Conservation (phyloP, 2,329 filamentous ascomycete genomes). For the Pestalotiopsis sp. region DNA sequence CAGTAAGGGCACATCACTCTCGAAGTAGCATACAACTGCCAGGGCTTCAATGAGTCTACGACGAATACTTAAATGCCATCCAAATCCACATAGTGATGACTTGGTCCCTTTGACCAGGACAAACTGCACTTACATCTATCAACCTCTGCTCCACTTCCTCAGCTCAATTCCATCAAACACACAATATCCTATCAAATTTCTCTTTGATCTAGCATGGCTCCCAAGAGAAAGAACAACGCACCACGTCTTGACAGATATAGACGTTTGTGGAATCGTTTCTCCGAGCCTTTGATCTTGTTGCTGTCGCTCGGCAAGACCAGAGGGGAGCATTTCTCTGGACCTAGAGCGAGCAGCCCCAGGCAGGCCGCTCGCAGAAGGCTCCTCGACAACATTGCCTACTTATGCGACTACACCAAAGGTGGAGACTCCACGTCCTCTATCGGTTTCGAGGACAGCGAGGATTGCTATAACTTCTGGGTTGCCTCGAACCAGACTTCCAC, state of each 20-base stretch:
- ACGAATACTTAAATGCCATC: too few relatives aligned
- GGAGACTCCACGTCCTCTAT: conserved; percentile 48
- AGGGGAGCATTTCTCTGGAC: conserved; percentile 25
- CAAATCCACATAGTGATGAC: too few relatives aligned
- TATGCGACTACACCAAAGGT: conserved; percentile 50
- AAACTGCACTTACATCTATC: too few relatives aligned
- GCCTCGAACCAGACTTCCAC: conserved; percentile 38
- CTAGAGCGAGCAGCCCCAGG: not conserved
- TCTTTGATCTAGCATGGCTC: not conserved
- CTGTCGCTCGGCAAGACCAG: conserved; percentile 33
- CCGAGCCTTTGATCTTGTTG: conserved; percentile 40
- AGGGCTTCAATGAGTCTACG: too few relatives aligned
- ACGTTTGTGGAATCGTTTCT: conserved; percentile 33
- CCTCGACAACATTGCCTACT: conserved; percentile 41
- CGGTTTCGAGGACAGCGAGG: conserved; percentile 36
- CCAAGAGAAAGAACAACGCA: not conserved
- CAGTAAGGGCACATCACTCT: not conserved
- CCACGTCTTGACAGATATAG: not conserved
- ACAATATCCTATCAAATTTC: not conserved
- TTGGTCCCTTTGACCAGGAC: too few relatives aligned
- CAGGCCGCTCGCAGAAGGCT: conserved; percentile 30
- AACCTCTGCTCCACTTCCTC: not conserved
- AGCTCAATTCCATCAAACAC: not conserved
- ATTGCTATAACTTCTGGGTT: conserved; percentile 44
- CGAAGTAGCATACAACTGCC: too few relatives aligned